phyloP scores from a whole-genome alignment of 768 basidiomycete genomes.

The Phanerodontia chrysosporium region DNA sequence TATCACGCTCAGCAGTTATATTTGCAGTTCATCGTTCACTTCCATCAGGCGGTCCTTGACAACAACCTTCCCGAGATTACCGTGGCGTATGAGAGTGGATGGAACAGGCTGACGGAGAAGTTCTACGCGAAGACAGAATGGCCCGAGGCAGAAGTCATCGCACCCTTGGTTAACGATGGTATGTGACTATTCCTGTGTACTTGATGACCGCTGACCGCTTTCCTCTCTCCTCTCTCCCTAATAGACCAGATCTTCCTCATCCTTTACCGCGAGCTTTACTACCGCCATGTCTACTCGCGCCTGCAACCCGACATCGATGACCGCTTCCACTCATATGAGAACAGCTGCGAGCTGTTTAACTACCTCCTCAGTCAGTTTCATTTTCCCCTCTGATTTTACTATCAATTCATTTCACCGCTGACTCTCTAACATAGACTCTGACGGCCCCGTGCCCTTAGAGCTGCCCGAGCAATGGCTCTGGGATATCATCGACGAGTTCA shows the following conservation, averaged over 20 bases:
- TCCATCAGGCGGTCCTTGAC: constrained; percentile 87
- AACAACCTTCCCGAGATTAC: constrained; percentile 92
- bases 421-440: constrained; percentile 90
- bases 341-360: constrained; percentile 98
- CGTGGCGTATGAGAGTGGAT: constrained; percentile 91
- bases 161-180: constrained; percentile 93
- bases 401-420: neutral
- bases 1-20: constrained; percentile 1
- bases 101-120: constrained; percentile 96
- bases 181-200: no score
- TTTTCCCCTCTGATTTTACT: neutral
- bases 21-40: constrained; percentile 85
- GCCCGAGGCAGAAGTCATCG: constrained; percentile 96
- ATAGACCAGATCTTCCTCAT: constrained; percentile 92
- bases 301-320: constrained; percentile 95
- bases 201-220: no score
- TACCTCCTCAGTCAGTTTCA: constrained; percentile 78
- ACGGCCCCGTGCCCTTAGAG: constrained; percentile 88
- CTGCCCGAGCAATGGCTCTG: constrained; percentile 98
- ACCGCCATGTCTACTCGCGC: constrained; percentile 93
- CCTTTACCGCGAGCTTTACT: constrained; percentile 93
- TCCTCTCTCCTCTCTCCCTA: neutral
- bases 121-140: constrained; percentile 93
- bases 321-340: constrained; percentile 96
- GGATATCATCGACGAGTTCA: constrained; percentile 97